These are phyloP conservation scores for Echinosophora koreensis DNA, from an alignment of 306 rosid species.

Conservation along the genomic window DNA sequence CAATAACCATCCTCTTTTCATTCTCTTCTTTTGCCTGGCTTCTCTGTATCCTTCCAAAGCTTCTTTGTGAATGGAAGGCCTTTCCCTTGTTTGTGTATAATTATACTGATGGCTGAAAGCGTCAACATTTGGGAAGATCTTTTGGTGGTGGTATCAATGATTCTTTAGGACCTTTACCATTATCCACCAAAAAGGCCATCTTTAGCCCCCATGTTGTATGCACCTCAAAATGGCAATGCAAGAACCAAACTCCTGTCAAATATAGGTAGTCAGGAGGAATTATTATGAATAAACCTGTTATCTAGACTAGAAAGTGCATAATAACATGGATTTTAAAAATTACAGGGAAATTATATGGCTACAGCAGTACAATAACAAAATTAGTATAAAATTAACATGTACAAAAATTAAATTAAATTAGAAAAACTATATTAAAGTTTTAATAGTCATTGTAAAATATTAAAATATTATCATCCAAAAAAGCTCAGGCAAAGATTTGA, in stretches of 20 bases:
- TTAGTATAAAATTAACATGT: too few species aligned
- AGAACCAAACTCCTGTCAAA: conserved; percentile 80
- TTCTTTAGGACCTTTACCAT: conserved; percentile 51
- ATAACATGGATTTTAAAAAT: too few species aligned
- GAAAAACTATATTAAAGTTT: too few species aligned
- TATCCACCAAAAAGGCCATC: conserved; percentile 61
- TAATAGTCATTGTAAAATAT: too few species aligned
- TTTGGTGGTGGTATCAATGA: conserved; percentile 68
- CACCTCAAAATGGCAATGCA: conserved; percentile 92
- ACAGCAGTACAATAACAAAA: too few species aligned
- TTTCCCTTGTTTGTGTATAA: background rate
- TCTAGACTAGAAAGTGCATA: too few species aligned
- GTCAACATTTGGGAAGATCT: conserved; percentile 87
- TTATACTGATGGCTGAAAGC: conserved; percentile 1
- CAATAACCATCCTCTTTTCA: conserved; percentile 29
- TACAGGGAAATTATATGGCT: too few species aligned
- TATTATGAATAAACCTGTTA: too few species aligned
- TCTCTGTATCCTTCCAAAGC: conserved; percentile 49
- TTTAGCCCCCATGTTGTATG: conserved; percentile 82
- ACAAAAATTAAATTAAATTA: too few species aligned
- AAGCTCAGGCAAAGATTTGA: background rate
- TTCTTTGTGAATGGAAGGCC: conserved; percentile 33
- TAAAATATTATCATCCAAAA: too few species aligned
- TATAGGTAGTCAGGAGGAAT: too few species aligned
- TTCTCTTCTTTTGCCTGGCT: conserved; percentile 37